Conservation (phyloP, 768 basidiomycete species). For the Strobilomyces echinocephalus region DNA sequence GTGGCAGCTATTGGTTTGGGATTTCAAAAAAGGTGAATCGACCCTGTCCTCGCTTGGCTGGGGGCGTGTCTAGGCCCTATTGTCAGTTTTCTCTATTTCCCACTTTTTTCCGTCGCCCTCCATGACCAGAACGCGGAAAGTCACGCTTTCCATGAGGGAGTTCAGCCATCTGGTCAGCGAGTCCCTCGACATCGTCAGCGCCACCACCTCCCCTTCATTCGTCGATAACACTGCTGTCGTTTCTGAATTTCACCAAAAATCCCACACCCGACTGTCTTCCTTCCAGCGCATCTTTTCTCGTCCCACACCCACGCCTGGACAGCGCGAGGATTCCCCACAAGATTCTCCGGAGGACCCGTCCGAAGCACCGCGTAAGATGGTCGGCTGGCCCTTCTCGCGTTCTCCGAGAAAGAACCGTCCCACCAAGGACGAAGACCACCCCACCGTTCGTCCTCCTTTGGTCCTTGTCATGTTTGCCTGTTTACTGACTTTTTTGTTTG, state of each 20-base stretch:
- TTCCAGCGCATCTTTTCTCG: slow-evolving; percentile 31
- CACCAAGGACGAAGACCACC: slow-evolving; percentile 2
- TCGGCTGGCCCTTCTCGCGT: slow-evolving; percentile 29
- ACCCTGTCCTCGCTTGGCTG: slow-evolving; percentile 19
- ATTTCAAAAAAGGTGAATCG: slow-evolving; percentile 5
- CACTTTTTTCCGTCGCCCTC: background rate
- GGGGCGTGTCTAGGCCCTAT: background rate
- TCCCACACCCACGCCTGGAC: slow-evolving; percentile 14
- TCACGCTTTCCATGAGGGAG: slow-evolving; percentile 28
- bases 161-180: slow-evolving; percentile 33
- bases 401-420: slow-evolving; percentile 19
- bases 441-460: slow-evolving; percentile 9
- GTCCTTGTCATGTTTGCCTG: background rate
- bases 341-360: slow-evolving; percentile 7
- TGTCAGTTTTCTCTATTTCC: slow-evolving; percentile 1
- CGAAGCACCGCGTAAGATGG: slow-evolving; percentile 24
- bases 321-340: slow-evolving; percentile 5
- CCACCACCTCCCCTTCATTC: slow-evolving; percentile 16
- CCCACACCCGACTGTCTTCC: slow-evolving; percentile 16
- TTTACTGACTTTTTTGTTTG: slow-evolving; percentile 8
- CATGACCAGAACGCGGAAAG: slow-evolving; percentile 27
- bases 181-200: slow-evolving; percentile 24
- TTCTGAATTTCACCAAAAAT: slow-evolving; percentile 18
- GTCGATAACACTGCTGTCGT: slow-evolving; percentile 18
- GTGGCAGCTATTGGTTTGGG: background rate